phyloP scores from a whole-genome alignment of 129 eudicot species.

The Tagetes patula region DNA sequence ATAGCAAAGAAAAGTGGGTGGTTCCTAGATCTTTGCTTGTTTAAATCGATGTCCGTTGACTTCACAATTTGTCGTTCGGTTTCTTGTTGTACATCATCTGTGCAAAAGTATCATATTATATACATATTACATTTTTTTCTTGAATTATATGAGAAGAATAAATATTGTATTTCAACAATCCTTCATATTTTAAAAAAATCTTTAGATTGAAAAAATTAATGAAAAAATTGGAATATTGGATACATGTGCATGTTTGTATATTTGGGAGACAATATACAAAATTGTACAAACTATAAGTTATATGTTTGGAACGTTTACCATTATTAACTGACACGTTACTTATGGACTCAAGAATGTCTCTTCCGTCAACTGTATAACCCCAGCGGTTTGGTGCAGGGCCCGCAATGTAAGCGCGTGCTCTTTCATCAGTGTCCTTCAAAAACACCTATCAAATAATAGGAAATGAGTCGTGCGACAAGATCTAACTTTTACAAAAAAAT shows the following conservation, averaged over 20 bases:
- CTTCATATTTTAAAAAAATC: no score
- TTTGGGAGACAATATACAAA: constrained; percentile 6
- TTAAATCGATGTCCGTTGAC: constrained; percentile 25
- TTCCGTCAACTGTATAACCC: constrained; percentile 81
- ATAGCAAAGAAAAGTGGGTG: constrained; percentile 93
- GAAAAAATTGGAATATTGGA: no score
- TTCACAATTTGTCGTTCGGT: constrained; percentile 41
- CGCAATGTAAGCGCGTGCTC: constrained; percentile 98
- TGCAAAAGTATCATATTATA: constrained; percentile 27
- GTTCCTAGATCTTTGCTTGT: constrained; percentile 47
- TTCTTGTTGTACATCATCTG: constrained; percentile 38
- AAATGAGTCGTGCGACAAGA: not conserved
- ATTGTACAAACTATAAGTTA: not conserved
- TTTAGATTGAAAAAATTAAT: no score
- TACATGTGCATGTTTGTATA: constrained; percentile 4
- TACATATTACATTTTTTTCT: no score
- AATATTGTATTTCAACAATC: no score
- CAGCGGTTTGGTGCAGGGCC: constrained; percentile 99
- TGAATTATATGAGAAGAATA: no score
- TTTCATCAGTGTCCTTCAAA: constrained; percentile 95
- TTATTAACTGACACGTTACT: constrained; percentile 20
- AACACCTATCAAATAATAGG: constrained; percentile 58
- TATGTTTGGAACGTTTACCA: constrained; percentile 37
- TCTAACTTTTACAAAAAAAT: not conserved
- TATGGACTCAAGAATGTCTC: constrained; percentile 60